Conservation (phyloP, 345 rosid species). For the Mangifera indica region DNA sequence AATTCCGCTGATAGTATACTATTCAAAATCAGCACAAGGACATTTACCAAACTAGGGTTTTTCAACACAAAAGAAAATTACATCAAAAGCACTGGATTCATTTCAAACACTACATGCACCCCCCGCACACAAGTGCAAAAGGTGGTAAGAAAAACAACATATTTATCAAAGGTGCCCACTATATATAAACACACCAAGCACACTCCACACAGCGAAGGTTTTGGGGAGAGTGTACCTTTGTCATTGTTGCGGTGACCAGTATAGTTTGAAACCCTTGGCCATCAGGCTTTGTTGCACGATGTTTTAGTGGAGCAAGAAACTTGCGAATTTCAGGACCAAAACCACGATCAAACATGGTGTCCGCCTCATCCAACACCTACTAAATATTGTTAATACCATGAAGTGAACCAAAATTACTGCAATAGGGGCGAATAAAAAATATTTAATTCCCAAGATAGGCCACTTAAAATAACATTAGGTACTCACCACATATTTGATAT, state of each 20-base stretch:
- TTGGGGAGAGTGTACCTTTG: constrained; percentile 47
- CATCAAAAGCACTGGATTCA: background rate
- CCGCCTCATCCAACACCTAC: constrained; percentile 97
- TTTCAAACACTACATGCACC: background rate
- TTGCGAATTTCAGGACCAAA: constrained; percentile 96
- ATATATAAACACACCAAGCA: background rate
- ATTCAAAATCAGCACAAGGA: background rate
- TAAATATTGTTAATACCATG: constrained; percentile 24
- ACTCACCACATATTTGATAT: constrained; percentile 72
- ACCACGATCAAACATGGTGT: constrained; percentile 97
- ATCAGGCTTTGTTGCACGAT: constrained; percentile 62
- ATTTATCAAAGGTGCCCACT: background rate
- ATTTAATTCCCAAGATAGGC: background rate
- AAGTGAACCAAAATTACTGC: constrained; percentile 9
- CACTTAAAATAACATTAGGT: background rate
- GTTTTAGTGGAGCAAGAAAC: constrained; percentile 78
- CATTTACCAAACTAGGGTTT: background rate
- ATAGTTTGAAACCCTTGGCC: constrained; percentile 82
- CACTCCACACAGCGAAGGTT: background rate
- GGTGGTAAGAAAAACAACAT: background rate
- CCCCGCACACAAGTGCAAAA: too few species aligned
- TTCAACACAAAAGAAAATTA: background rate
- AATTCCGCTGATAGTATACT: background rate
- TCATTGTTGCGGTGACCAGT: constrained; percentile 91
- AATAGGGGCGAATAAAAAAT: background rate